These are phyloP conservation scores for Beta corolliflora DNA, from an alignment of 179 eudicot species.

Conservation along the genomic window DNA sequence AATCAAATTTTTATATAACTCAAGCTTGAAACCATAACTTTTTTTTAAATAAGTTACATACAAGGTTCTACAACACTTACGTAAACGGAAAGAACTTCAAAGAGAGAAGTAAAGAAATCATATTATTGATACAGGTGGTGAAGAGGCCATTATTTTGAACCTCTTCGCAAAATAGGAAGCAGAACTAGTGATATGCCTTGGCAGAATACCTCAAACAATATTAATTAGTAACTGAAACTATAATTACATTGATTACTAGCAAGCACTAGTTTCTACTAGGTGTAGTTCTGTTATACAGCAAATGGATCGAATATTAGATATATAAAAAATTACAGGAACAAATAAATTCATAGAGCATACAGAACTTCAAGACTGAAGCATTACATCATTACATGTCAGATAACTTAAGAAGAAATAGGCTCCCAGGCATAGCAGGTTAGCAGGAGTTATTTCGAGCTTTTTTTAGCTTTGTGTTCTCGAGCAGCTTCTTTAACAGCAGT, in stretches of 20 bases:
- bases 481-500: constrained; percentile 57
- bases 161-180: neutral
- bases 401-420: neutral
- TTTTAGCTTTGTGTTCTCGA: constrained; percentile 47
- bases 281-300: constrained; percentile 12
- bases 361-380: constrained; percentile 3
- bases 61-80: no score
- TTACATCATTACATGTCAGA: constrained; percentile 6
- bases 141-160: neutral
- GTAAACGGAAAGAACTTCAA: no score
- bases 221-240: neutral
- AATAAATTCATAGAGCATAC: constrained; percentile 3
- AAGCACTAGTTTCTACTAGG: constrained; percentile 5
- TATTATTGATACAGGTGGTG: neutral
- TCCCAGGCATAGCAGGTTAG: neutral
- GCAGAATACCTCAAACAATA: neutral
- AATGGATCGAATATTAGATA: constrained; percentile 9
- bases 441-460: constrained; percentile 33
- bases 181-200: neutral
- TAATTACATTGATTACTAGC: constrained; percentile 3
- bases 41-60: no score
- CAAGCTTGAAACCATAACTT: no score
- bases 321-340: neutral
- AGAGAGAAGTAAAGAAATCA: no score
- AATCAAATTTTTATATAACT: no score